Evolutionary conservation across 2,329 filamentous ascomycete species (phyloP), one percentile per base, ranked within the genome.

Genomic region (Aspergillus sp.): DNA sequence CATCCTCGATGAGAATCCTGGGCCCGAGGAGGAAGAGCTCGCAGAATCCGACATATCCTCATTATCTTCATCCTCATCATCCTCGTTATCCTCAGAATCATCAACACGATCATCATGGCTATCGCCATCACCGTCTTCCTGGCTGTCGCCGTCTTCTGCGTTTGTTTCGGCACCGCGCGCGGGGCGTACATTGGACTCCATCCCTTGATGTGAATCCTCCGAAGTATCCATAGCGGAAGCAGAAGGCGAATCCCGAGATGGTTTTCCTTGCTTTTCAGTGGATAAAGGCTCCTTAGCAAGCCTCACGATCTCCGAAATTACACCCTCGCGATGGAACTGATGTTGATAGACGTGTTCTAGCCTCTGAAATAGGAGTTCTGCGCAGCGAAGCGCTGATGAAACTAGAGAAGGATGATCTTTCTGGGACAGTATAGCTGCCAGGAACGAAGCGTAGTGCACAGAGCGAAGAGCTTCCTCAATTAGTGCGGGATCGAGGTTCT

Each of bases 311-410:
- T 99, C 93, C 2, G 89, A 83, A 65, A 98, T 93, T 43, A 99
- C 95, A 36, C 95, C 95, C 76, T 99, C 96, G 0, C 95, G 90
- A 70, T 99, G 96, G 65, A 99, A 93, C 67, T 99, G 96, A 67
- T 97, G 96, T 24, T 91, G 88, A 70, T 99, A 99, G 30, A 98
- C 90, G 20, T 88, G 83, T 61, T 93, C 91, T 5, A 99, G 80
- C 17, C 96, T 87, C 67, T 87, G 88, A 58, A 97, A 83, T 1
- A 99, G 83, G 5, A 99, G 80, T 72, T 97, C 93, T 0, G 93
- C 90, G 38, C 93, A 93, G 69, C 96, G 91, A 15, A 99, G 80
- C 17, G 91, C 93, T 63, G 88, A 89, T 61, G 92, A 90, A 9
- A 98, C 92, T 5, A 99, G 80, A 2, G 88, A 88, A 1, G 91